Percentiles rank a stretch among this genome's conserved stretches.
Conservation (phyloP, 1,284 basidiomycete species). For the Marasmius sp. region DNA sequence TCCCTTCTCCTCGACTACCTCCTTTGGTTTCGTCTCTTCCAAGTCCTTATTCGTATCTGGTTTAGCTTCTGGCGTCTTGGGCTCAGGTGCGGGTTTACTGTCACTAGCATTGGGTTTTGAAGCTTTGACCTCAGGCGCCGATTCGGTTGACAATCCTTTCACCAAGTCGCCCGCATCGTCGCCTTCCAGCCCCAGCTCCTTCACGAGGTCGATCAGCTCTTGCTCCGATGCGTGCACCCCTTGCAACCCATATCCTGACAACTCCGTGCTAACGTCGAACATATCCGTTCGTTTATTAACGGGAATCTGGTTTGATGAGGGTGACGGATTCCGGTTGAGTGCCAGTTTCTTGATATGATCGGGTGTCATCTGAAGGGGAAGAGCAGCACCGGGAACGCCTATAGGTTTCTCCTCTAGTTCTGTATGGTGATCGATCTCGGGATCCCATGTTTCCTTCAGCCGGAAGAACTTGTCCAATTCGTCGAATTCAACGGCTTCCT, state of each 20-base stretch:
- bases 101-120: neutral
- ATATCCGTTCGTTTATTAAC: slow-evolving; percentile 51
- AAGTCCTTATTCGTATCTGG: slow-evolving; percentile 7
- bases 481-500: slow-evolving; percentile 77
- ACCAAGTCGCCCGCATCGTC: slow-evolving; percentile 72
- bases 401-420: slow-evolving; percentile 54
- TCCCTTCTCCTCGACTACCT: neutral
- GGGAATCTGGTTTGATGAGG: slow-evolving; percentile 41
- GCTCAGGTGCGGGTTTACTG: neutral
- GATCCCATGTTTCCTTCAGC: slow-evolving; percentile 64
- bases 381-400: slow-evolving; percentile 74
- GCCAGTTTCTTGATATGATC: slow-evolving; percentile 47
- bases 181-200: slow-evolving; percentile 70
- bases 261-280: slow-evolving; percentile 63
- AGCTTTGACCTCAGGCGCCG: neutral
- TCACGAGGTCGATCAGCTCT: slow-evolving; percentile 65
- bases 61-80: slow-evolving; percentile 5
- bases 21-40: slow-evolving; percentile 1
- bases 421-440: slow-evolving; percentile 52
- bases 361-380: slow-evolving; percentile 77
- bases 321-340: slow-evolving; percentile 42
- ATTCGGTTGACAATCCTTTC: slow-evolving; percentile 45
- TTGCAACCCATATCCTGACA: slow-evolving; percentile 69
- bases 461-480: slow-evolving; percentile 71
- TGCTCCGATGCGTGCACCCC: slow-evolving; percentile 76